These are phyloP conservation scores for Thielaviopsis ethacetica DNA, from an alignment of 2,329 filamentous ascomycete genomes.

Conservation along the genomic window DNA sequence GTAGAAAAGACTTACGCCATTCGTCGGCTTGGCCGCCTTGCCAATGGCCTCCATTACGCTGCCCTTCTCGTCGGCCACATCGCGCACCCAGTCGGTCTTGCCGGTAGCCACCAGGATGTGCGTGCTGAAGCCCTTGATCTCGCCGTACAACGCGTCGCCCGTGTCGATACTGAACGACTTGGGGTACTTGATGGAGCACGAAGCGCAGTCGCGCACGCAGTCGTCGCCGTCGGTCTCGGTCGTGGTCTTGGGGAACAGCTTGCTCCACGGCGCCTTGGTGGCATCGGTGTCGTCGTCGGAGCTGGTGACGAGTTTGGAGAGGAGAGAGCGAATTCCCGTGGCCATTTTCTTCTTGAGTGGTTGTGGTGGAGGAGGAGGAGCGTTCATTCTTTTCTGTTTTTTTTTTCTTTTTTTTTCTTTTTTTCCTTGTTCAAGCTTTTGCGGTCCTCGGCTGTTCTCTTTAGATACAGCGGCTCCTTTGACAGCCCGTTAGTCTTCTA, in stretches of 20 bases:
- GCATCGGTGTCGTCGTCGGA: constrained; percentile 6
- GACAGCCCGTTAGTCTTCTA: neutral
- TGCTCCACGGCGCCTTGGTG: constrained; percentile 18
- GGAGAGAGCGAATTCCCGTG: constrained; percentile 24
- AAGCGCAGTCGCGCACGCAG: constrained; percentile 73
- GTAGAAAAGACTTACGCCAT: constrained; percentile 40
- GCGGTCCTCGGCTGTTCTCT: neutral
- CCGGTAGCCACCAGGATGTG: constrained; percentile 89
- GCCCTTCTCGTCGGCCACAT: constrained; percentile 75
- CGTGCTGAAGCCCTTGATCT: constrained; percentile 73
- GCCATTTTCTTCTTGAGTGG: constrained; percentile 22
- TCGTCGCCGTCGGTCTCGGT: constrained; percentile 73
- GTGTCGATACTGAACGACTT: constrained; percentile 56
- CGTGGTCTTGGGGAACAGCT: constrained; percentile 59
- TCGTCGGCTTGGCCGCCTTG: constrained; percentile 39
- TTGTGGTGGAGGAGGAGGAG: neutral
- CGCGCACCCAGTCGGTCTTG: constrained; percentile 84
- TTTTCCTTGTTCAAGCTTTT: neutral
- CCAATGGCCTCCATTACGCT: constrained; percentile 67
- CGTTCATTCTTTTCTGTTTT: neutral
- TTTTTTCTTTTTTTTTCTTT: neutral
- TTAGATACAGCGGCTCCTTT: neutral
- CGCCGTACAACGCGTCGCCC: constrained; percentile 64
- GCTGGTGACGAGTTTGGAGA: constrained; percentile 20
- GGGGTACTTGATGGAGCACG: constrained; percentile 66